Percentiles rank a stretch among this genome's conserved stretches.
Evolutionary conservation across 2,329 filamentous ascomycete genomes (phyloP).

Genomic region (Fusarium penzigii): DNA sequence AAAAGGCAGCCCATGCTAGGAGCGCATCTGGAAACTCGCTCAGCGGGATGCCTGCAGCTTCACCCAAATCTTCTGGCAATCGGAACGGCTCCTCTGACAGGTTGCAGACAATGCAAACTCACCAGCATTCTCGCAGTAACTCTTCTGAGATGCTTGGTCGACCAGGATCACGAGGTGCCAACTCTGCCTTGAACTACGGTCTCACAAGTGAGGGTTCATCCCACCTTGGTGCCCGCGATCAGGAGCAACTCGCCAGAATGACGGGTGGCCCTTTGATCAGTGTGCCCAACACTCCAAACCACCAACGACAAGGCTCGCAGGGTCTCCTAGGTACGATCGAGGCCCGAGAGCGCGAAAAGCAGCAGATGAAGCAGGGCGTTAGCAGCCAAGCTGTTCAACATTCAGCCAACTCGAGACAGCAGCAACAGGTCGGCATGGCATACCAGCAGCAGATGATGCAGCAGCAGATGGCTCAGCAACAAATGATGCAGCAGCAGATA

Average conservation of each 20-base stretch:
- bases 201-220: slow-evolving; percentile 41
- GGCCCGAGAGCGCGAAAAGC: slow-evolving; percentile 75
- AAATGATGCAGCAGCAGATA: slow-evolving; percentile 47
- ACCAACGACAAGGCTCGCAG: slow-evolving; percentile 49
- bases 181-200: slow-evolving; percentile 51
- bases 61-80: slow-evolving; percentile 35
- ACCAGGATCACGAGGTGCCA: slow-evolving; percentile 61
- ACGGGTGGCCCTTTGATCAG: slow-evolving; percentile 77
- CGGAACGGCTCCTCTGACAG: slow-evolving; percentile 44
- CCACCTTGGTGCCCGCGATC: slow-evolving; percentile 80
- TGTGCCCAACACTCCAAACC: slow-evolving; percentile 59
- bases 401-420: slow-evolving; percentile 22
- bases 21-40: slow-evolving; percentile 54
- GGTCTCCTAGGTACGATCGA: slow-evolving; percentile 79
- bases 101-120: slow-evolving; percentile 28
- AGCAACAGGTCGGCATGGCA: slow-evolving; percentile 59
- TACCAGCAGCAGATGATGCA: slow-evolving; percentile 27
- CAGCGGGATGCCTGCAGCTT: slow-evolving; percentile 24
- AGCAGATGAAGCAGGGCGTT: slow-evolving; percentile 67
- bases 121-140: slow-evolving; percentile 40
- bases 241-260: slow-evolving; percentile 82
- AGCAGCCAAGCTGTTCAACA: slow-evolving; percentile 40
- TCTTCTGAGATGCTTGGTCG: slow-evolving; percentile 51
- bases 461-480: slow-evolving; percentile 32
- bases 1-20: slow-evolving; percentile 68